Conservation (phyloP, 2,329 filamentous ascomycete species). For the Mariannaea elegans region DNA sequence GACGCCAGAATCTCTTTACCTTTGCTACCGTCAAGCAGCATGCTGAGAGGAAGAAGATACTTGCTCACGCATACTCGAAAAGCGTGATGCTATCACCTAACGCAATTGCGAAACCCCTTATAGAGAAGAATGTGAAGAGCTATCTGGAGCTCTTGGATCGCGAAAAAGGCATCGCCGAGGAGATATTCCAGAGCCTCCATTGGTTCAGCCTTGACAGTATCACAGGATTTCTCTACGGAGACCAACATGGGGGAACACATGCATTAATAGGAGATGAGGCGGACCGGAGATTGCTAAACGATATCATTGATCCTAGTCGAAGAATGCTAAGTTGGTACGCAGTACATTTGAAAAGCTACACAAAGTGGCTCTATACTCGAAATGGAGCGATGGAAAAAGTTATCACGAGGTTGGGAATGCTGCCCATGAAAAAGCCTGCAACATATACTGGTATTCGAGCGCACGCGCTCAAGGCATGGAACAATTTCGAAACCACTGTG, state of each 20-base stretch:
- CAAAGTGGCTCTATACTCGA: conserved; percentile 58
- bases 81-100: conserved; percentile 46
- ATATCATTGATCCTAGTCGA: conserved; percentile 58
- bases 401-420: conserved; percentile 44
- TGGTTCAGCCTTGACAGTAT: conserved; percentile 63
- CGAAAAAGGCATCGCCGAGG: conserved; percentile 45
- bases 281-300: conserved; percentile 53
- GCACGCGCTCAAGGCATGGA: conserved; percentile 17
- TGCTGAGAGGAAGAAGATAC: conserved; percentile 59
- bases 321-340: conserved; percentile 58
- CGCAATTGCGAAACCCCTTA: conserved; percentile 14
- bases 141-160: conserved; percentile 52
- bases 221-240: conserved; percentile 60
- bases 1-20: conserved; percentile 61
- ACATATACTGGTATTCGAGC: conserved; percentile 60
- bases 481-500: conserved; percentile 11
- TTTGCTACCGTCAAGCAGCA: conserved; percentile 55
- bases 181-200: conserved; percentile 60
- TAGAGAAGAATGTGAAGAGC: conserved; percentile 35
- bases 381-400: conserved; percentile 48
- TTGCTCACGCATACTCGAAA: conserved; percentile 63
- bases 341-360: conserved; percentile 55
- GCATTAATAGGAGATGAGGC: conserved; percentile 49
- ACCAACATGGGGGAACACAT: conserved; percentile 51
- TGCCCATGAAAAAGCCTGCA: conserved; percentile 60